phyloP scores from a whole-genome alignment of 2,329 filamentous ascomycete species.

The Immersiporthe knoxdaviesiana region DNA sequence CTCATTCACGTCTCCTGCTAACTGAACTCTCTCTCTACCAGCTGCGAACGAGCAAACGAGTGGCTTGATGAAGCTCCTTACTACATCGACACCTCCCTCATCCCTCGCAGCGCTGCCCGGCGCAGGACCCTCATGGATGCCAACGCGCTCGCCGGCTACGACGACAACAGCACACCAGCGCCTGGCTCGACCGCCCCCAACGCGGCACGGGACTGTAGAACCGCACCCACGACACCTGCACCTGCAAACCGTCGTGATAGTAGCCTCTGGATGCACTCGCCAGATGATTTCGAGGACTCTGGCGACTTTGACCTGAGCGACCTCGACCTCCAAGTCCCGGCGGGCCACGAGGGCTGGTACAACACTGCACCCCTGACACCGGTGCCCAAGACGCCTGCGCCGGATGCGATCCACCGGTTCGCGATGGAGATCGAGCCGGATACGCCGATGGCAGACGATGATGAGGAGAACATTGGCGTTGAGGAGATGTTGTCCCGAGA shows the following conservation, averaged over 20 bases:
- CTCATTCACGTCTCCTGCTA: conserved; percentile 32
- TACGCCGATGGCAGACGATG: conserved; percentile 44
- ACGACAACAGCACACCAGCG: conserved; percentile 70
- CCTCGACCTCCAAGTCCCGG: conserved; percentile 43
- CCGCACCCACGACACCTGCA: conserved; percentile 51
- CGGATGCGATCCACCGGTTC: conserved; percentile 57
- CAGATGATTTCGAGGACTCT: conserved; percentile 47
- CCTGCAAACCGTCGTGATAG: conserved; percentile 54
- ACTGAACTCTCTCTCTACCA: conserved; percentile 44
- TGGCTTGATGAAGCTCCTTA: conserved; percentile 78
- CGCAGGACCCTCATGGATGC: conserved; percentile 84
- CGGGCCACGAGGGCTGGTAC: conserved; percentile 44
- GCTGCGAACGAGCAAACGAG: conserved; percentile 74
- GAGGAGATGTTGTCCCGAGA: conserved; percentile 40
- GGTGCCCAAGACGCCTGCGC: conserved; percentile 61
- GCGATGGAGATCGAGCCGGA: conserved; percentile 53
- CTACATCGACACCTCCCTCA: conserved; percentile 66
- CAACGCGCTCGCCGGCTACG: conserved; percentile 59
- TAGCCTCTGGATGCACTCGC: conserved; percentile 58
- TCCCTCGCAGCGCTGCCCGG: conserved; percentile 71
- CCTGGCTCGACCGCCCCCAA: conserved; percentile 38
- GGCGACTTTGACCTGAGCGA: conserved; percentile 40
- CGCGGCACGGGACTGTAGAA: conserved; percentile 42
- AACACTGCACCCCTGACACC: conserved; percentile 52
- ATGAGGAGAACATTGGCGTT: conserved; percentile 33